Percentiles rank a stretch among this genome's conserved stretches.
Conservation (phyloP, 495 filamentous ascomycete genomes). For the Penicillium nucicola region DNA sequence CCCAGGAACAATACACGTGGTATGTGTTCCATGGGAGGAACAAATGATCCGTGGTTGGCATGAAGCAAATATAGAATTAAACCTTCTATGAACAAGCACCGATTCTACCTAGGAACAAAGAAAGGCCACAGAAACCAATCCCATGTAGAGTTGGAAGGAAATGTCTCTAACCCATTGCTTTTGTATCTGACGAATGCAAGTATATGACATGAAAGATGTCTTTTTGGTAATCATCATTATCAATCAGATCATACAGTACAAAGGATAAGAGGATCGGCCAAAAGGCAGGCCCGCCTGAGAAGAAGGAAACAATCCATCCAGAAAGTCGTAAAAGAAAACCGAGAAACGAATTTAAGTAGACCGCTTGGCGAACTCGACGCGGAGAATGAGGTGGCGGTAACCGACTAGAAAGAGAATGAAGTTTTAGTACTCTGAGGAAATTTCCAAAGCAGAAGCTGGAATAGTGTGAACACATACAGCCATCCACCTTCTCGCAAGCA, state of each 20-base stretch:
- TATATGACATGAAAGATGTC: conserved; percentile 37
- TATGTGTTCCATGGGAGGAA: neutral
- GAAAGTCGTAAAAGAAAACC: conserved; percentile 24
- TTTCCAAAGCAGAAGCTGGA: neutral
- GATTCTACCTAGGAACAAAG: neutral
- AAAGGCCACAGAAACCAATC: neutral
- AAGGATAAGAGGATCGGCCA: conserved; percentile 35
- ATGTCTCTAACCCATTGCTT: conserved; percentile 35
- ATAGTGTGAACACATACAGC: conserved; percentile 56
- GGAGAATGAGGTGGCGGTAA: conserved; percentile 85
- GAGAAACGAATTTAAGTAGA: conserved; percentile 47
- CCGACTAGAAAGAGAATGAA: conserved; percentile 50
- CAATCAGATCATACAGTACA: conserved; percentile 44
- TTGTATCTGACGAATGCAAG: conserved; percentile 35
- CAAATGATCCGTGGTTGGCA: neutral
- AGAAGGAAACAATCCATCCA: conserved; percentile 29
- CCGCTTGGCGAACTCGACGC: conserved; percentile 90
- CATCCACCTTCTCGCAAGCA: conserved; percentile 97
- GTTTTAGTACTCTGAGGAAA: conserved; percentile 19
- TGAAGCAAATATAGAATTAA: conserved; percentile 1
- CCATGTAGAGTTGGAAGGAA: neutral
- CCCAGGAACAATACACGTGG: neutral
- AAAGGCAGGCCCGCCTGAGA: conserved; percentile 35
- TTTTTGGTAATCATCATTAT: conserved; percentile 44
- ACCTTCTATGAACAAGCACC: neutral